phyloP scores from a whole-genome alignment of 192 early-diverging fungal species.

The Coemansia sp. region DNA sequence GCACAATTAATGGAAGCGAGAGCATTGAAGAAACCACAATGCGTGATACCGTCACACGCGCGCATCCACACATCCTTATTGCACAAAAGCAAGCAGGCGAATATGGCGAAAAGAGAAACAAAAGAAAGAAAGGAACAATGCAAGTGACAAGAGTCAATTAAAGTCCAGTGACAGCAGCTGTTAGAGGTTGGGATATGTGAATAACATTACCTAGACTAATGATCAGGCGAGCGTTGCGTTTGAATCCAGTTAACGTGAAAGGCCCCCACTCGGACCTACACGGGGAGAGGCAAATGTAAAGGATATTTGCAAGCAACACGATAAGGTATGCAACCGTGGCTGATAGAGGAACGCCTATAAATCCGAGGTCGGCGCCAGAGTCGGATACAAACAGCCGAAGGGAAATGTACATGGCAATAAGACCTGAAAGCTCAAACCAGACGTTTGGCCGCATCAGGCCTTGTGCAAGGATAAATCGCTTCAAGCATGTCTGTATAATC shows the following conservation, averaged over 20 bases:
- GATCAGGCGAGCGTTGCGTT: constrained; percentile 33
- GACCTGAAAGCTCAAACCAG: constrained; percentile 68
- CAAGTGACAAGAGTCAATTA: too few species aligned
- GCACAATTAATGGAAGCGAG: too few species aligned
- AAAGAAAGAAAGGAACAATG: background rate
- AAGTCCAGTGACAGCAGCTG: too few species aligned
- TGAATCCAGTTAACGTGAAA: constrained; percentile 28
- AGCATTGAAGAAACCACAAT: too few species aligned
- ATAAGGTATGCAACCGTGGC: constrained; percentile 62
- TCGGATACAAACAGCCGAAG: constrained; percentile 77
- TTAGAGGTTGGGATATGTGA: too few species aligned
- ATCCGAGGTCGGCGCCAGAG: constrained; percentile 57
- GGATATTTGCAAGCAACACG: constrained; percentile 56
- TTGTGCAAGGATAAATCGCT: constrained; percentile 85
- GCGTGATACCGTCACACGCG: background rate
- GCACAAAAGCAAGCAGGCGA: background rate
- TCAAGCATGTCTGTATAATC: constrained; percentile 79
- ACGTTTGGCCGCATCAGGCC: constrained; percentile 88
- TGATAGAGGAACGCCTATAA: constrained; percentile 71
- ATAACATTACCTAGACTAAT: constrained; percentile 29
- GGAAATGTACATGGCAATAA: constrained; percentile 70
- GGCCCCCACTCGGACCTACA: constrained; percentile 44
- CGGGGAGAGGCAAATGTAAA: constrained; percentile 57
- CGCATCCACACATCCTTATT: background rate
- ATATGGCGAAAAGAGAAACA: background rate